These are phyloP conservation scores for Puccinellia tenuiflora DNA, from an alignment of 176 grass and related monocot genomes.

Conservation along the genomic window DNA sequence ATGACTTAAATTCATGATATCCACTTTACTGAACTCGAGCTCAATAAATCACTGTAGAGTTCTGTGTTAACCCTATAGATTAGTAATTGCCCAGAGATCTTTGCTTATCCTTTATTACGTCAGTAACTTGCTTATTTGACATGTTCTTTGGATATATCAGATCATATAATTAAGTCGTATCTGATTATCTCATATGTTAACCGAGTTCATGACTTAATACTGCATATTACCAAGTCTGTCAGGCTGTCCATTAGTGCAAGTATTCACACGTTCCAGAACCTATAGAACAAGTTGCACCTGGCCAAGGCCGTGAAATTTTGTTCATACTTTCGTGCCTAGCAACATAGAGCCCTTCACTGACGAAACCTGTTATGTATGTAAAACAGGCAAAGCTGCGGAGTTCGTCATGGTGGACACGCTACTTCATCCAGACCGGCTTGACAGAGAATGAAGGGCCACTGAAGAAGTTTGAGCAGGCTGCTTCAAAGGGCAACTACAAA, in stretches of 20 bases:
- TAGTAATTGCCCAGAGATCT: neutral
- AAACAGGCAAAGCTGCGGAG: conserved; percentile 82
- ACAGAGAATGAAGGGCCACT: conserved; percentile 73
- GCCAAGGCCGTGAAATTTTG: neutral
- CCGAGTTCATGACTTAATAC: neutral
- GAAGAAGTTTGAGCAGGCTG: conserved; percentile 85
- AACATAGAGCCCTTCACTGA: neutral
- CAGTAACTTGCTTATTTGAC: neutral
- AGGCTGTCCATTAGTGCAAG: neutral
- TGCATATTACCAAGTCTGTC: conserved; percentile 4
- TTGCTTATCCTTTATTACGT: neutral
- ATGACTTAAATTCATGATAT: neutral
- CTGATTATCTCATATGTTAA: neutral
- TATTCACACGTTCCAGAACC: conserved; percentile 7
- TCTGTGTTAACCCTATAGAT: neutral
- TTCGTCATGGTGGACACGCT: conserved; percentile 92
- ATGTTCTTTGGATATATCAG: neutral
- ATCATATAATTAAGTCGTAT: neutral
- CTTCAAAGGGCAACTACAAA: conserved; percentile 59
- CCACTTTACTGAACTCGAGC: neutral
- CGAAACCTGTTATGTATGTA: neutral
- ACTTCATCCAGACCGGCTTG: conserved; percentile 87
- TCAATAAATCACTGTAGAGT: neutral
- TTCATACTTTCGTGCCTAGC: neutral
- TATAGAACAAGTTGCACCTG: neutral